Base-by-base conservation (phyloP, 2,329 filamentous ascomycete genomes). In the Penicillium sp. region DNA sequence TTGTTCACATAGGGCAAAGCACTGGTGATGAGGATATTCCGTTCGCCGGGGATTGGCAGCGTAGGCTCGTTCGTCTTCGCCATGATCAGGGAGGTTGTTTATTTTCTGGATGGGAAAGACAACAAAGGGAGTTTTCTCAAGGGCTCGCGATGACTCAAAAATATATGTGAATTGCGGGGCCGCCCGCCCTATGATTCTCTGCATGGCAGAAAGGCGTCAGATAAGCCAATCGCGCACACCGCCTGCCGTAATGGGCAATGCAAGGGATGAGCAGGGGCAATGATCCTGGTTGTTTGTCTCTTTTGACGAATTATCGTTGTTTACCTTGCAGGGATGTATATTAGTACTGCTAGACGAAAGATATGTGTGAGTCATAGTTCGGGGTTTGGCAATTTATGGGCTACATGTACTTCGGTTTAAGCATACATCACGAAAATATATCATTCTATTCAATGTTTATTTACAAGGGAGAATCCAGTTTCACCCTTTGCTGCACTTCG, bases 11-110 rank as follows among this genome's bases (percentile, higher is more conserved):
- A 96, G 43, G 91, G 91, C 48, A 97, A 75, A n/a, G 92, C 92
- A 65, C 88, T 93, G 45, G 93, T 96, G 66, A 97, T 87, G 61
- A 97, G 83, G 65, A 95, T 85, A 73, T 97, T 97, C 66, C 86
- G 83, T 80, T 96, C 87, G 64, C 88, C 89, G 70, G 84, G 77
- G 66, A 84, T 74, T 62, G 88, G 88, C 62, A 90, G 73, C 60
- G 88, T 83, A 48, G 59, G 59, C 47, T 49, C 52, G n/a, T n/a
- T n/a, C 6, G 47, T 48, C 21, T 46, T 52, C 38, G 53, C 43
- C 59, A 61, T 61, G 49, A 23, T 46, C 28, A 33, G 18, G 5
- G 43, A 26, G 21, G 33, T n/a, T 24, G 21, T 18, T 16, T 53
- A 12, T 35, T 46, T 26, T 42, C 16, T 21, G n/a, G n/a, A 3